These are phyloP conservation scores for Fusarium virguliforme DNA, from an alignment of 2,329 filamentous ascomycete species.

Conservation along the genomic window DNA sequence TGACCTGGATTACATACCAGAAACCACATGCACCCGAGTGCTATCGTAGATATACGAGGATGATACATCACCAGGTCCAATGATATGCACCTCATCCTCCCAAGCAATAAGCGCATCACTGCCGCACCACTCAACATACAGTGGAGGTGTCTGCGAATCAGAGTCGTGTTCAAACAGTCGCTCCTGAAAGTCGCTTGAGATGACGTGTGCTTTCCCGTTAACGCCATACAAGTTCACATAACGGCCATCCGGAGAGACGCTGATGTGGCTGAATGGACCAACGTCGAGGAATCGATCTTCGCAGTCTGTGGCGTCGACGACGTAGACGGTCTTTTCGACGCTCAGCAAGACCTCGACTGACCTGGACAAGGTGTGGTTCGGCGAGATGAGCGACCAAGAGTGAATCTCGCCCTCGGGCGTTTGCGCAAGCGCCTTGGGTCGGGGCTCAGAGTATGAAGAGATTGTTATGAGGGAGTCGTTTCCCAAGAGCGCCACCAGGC, in stretches of 20 bases:
- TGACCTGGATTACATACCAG: constrained; percentile 67
- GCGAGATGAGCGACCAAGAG: constrained; percentile 91
- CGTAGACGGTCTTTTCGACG: constrained; percentile 86
- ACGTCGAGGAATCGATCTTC: constrained; percentile 93
- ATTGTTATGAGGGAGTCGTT: constrained; percentile 92
- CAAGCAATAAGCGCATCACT: constrained; percentile 95
- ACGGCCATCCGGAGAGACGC: constrained; percentile 90
- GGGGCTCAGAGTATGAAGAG: constrained; percentile 90
- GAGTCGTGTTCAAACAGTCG: constrained; percentile 94
- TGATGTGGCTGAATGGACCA: constrained; percentile 92
- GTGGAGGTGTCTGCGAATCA: constrained; percentile 85
- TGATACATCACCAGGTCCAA: constrained; percentile 86
- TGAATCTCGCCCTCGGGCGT: constrained; percentile 85
- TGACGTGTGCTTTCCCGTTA: constrained; percentile 90
- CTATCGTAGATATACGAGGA: constrained; percentile 90
- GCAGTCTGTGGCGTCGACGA: constrained; percentile 89
- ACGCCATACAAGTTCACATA: constrained; percentile 90
- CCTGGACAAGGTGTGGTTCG: constrained; percentile 88
- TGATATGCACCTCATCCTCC: constrained; percentile 97
- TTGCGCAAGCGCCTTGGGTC: constrained; percentile 84
- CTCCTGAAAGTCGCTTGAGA: constrained; percentile 95
- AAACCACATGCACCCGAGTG: constrained; percentile 88
- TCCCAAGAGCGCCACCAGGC: constrained; percentile 91
- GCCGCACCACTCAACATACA: constrained; percentile 95
- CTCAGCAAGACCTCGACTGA: constrained; percentile 94